These are phyloP conservation scores for Helianthus tuberosus DNA, from an alignment of 129 eudicot genomes.

Conservation along the genomic window DNA sequence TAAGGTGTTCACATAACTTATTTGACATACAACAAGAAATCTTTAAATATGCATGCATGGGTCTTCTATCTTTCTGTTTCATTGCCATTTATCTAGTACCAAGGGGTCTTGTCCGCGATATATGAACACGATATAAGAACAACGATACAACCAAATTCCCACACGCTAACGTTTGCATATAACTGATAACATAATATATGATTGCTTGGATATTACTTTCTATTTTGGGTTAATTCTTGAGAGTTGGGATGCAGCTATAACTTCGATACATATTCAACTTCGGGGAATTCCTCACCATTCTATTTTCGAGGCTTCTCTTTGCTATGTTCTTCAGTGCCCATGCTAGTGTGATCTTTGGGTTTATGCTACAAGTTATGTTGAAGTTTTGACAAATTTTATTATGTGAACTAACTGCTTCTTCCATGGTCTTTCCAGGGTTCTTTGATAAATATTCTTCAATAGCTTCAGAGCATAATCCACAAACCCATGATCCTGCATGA, in stretches of 20 bases:
- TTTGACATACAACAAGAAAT: not conserved
- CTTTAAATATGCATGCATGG: not conserved
- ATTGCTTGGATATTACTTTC: not conserved
- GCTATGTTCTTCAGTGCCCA: constrained; percentile 58
- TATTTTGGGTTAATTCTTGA: constrained; percentile 22
- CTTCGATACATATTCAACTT: constrained; percentile 39
- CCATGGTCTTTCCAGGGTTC: constrained; percentile 29
- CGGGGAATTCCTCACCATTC: constrained; percentile 18
- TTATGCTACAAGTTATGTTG: constrained; percentile 48
- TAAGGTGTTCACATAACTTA: not conserved
- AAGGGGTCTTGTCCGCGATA: not conserved
- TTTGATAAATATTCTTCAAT: constrained; percentile 43
- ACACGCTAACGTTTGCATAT: not conserved
- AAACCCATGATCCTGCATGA: constrained; percentile 64
- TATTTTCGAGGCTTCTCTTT: constrained; percentile 44
- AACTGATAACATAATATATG: not conserved
- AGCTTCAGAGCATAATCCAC: constrained; percentile 76
- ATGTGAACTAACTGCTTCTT: constrained; percentile 53
- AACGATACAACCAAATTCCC: not conserved
- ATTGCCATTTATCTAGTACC: not conserved
- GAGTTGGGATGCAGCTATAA: constrained; percentile 50
- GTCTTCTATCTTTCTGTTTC: not conserved
- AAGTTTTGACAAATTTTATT: constrained; percentile 45
- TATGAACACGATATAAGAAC: not conserved
- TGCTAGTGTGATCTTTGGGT: constrained; percentile 64